phyloP scores from a whole-genome alignment of 495 filamentous ascomycete genomes.

The Cercophora newfieldiana region DNA sequence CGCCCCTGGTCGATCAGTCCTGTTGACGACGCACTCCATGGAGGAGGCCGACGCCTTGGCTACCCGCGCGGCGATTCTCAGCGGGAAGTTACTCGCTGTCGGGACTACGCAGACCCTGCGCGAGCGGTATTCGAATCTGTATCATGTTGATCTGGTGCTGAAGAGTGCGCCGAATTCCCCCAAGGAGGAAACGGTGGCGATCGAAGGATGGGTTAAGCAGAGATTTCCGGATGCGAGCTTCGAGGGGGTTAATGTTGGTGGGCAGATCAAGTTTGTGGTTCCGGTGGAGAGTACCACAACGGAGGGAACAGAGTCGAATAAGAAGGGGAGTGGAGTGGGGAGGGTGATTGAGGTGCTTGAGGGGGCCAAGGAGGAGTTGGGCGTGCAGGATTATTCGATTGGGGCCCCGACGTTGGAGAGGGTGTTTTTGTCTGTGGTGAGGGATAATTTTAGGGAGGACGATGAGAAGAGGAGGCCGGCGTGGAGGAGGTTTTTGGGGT shows the following conservation, averaged over 20 bases:
- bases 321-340: constrained; percentile 38
- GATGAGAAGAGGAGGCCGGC: constrained; percentile 43
- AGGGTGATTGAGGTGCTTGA: constrained; percentile 50
- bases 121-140: constrained; percentile 57
- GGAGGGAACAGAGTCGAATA: constrained; percentile 18
- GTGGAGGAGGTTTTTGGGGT: constrained; percentile 11
- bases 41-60: constrained; percentile 74
- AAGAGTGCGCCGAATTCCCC: constrained; percentile 66
- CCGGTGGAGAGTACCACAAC: constrained; percentile 41
- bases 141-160: constrained; percentile 69
- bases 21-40: constrained; percentile 73
- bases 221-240: constrained; percentile 59
- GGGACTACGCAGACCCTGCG: constrained; percentile 62
- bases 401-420: constrained; percentile 78
- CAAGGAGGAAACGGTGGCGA: constrained; percentile 58
- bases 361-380: constrained; percentile 59
- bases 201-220: constrained; percentile 59
- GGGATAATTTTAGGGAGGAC: constrained; percentile 68
- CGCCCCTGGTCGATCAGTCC: constrained; percentile 56
- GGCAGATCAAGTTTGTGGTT: constrained; percentile 75
- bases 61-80: constrained; percentile 65
- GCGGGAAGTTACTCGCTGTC: constrained; percentile 61
- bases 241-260: constrained; percentile 71
- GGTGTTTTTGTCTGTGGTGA: constrained; percentile 78
- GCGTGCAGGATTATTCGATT: constrained; percentile 73